A percentile compares a stretch with the other conserved stretches of the same genome.
These are phyloP conservation scores for Rutstroemia sp. DNA, from an alignment of 2,329 filamentous ascomycete species.

Conservation along the genomic window DNA sequence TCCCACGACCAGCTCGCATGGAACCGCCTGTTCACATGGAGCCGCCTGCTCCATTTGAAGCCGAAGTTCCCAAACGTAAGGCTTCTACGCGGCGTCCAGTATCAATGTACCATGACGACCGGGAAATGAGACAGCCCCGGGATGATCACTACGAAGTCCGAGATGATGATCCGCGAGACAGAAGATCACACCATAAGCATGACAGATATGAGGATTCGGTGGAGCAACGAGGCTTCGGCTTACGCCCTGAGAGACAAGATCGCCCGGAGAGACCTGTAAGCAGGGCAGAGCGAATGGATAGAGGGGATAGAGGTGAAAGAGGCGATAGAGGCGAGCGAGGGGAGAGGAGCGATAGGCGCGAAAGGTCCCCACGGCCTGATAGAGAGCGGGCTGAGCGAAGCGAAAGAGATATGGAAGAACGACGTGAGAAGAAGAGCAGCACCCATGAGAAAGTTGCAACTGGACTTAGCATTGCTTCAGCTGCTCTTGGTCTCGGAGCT, in stretches of 20 bases:
- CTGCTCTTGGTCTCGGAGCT: conserved; percentile 27
- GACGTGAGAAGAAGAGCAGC: conserved; percentile 15
- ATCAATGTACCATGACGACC: conserved; percentile 24
- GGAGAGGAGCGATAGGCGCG: conserved; percentile 9
- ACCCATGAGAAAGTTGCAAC: conserved; percentile 26
- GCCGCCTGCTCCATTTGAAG: conserved; percentile 15
- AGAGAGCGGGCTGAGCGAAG: conserved; percentile 11
- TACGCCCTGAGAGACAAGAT: conserved; percentile 16
- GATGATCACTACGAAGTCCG: conserved; percentile 28
- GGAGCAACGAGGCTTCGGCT: conserved; percentile 19
- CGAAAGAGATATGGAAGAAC: conserved; percentile 8
- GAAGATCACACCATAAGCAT: conserved; percentile 14
- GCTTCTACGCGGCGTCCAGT: conserved; percentile 23
- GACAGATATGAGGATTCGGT: conserved; percentile 25
- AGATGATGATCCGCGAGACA: conserved; percentile 20
- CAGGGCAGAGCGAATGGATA: conserved; percentile 9
- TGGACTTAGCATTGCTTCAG: conserved; percentile 27
- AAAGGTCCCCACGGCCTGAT: conserved; percentile 12
- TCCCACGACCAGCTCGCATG: conserved; percentile 21
- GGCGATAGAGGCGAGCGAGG: conserved; percentile 5
- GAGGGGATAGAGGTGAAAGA: conserved; percentile 4
- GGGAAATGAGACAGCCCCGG: conserved; percentile 13
- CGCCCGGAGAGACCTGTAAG: background rate
- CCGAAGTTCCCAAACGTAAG: conserved; percentile 29
- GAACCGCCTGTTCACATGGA: conserved; percentile 13